Base-by-base conservation (phyloP, 805 yeast genomes). In the Starmera dryadoides region DNA sequence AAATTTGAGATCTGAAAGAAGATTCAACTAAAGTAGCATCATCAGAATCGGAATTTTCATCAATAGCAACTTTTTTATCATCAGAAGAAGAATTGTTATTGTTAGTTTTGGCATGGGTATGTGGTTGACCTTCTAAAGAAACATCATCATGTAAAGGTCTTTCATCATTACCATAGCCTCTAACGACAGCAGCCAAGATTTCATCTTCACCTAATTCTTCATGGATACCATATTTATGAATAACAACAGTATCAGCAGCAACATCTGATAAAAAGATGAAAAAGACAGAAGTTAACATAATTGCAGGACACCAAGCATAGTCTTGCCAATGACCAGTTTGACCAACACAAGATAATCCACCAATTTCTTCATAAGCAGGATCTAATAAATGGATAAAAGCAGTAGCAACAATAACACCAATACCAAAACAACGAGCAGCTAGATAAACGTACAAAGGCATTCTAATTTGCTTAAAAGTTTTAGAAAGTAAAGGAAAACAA, bases 321-420 rank as follows among this genome's bases (percentile, higher is more conserved):
- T 41, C 48, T 3, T 62, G 58, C 76, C 75, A 71, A 42, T 60
- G 39, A 6, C 71, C 73, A 14, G 68, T 61, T 51, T 44, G 43
- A 14, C 69, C 73, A 9, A 68, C 69, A 50, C 73, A 68, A 4
- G 63, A 31, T 38, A 36, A n/a, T 35, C 58, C 56, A 26, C 59
- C 59, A 33, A 55, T 54, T 23, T 44, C 50, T 2, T 36, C 46
- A 31, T 52, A 52, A n/a, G 81, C 82, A 3, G 81, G 81, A 39
- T 69, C 67, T 50, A 81, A 62, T 41, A 81, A 58, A 60, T 82
- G 91, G 42, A 82, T 71, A 49, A 79, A 83, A 0, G 87, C 86
- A 7, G 91, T 82, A 10, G 89, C 83, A 4, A 82, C 65, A 48
- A 82, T 82, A 34, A 82, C 89, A 38, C 91, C 91, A 4, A 86